A percentile compares a stretch with the other conserved stretches of the same genome.
phyloP scores from a whole-genome alignment of 352 stramenopile species.

The Globisporangium carolinianum region DNA sequence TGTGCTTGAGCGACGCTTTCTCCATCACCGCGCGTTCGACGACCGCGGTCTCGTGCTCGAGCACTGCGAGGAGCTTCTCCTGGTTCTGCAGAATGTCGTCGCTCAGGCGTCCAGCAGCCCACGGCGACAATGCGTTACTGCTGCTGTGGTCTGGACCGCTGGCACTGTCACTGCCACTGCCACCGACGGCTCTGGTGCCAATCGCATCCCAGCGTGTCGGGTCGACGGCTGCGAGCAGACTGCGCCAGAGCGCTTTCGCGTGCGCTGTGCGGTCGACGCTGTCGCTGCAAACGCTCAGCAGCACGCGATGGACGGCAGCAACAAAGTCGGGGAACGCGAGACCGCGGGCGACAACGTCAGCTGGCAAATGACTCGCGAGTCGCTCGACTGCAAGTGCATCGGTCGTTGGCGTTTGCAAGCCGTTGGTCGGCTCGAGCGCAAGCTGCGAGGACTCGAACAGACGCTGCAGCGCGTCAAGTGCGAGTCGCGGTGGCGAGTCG shows the following conservation, averaged over 20 bases:
- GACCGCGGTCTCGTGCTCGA: constrained; percentile 74
- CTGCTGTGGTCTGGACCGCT: neutral
- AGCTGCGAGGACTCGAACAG: constrained; percentile 38
- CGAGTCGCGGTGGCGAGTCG: constrained; percentile 18
- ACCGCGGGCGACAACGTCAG: constrained; percentile 37
- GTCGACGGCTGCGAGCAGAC: constrained; percentile 27
- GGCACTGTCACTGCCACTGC: neutral
- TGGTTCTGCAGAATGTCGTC: constrained; percentile 83
- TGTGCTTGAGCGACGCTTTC: constrained; percentile 67
- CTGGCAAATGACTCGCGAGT: constrained; percentile 26
- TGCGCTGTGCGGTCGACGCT: constrained; percentile 14
- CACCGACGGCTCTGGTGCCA: neutral
- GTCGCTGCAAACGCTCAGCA: constrained; percentile 25
- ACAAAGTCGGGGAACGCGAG: constrained; percentile 59
- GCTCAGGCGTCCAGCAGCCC: constrained; percentile 51
- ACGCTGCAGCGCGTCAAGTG: constrained; percentile 35
- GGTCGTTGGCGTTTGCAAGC: constrained; percentile 4
- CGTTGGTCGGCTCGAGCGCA: constrained; percentile 6
- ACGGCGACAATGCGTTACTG: constrained; percentile 16
- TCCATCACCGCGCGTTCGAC: constrained; percentile 76
- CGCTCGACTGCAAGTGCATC: constrained; percentile 4
- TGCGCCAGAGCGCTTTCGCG: constrained; percentile 48
- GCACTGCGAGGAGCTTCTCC: constrained; percentile 66
- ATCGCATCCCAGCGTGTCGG: constrained; percentile 7
- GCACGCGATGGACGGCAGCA: constrained; percentile 29